Evolutionary conservation across 2,329 filamentous ascomycete genomes (phyloP).

Genomic region (Talaromyces funiculosus): DNA sequence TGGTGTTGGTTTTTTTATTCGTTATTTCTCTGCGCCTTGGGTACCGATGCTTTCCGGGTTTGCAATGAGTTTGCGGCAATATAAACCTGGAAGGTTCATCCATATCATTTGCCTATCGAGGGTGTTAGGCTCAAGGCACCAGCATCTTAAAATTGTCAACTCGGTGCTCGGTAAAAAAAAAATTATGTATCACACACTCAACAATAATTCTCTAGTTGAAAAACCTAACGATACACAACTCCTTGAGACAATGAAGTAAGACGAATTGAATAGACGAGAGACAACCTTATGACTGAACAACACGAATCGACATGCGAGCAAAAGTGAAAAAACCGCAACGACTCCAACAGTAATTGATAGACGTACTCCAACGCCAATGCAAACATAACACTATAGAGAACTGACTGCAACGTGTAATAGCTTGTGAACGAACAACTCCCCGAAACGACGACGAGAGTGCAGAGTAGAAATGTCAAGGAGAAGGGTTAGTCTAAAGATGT

Average conservation of each 20-base stretch:
- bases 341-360: not conserved
- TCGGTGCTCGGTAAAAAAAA: too few species aligned
- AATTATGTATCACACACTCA: too few species aligned
- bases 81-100: not conserved
- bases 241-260: not conserved
- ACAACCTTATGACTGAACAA: not conserved
- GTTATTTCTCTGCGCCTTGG: not conserved
- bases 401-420: not conserved
- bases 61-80: not conserved
- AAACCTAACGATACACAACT: not conserved
- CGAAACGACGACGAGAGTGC: not conserved
- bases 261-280: not conserved
- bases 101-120: not conserved
- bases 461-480: not conserved
- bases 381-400: not conserved
- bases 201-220: not conserved
- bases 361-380: not conserved
- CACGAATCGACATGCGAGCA: not conserved
- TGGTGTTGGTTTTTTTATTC: slow-evolving; percentile 8
- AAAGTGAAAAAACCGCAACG: not conserved
- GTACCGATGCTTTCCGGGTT: not conserved
- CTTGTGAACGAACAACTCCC: not conserved
- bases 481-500: not conserved
- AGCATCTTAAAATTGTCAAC: not conserved
- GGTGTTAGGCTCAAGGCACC: not conserved